Base-by-base conservation (phyloP, 257 asterid genomes). In the Nicotiana undulata region DNA sequence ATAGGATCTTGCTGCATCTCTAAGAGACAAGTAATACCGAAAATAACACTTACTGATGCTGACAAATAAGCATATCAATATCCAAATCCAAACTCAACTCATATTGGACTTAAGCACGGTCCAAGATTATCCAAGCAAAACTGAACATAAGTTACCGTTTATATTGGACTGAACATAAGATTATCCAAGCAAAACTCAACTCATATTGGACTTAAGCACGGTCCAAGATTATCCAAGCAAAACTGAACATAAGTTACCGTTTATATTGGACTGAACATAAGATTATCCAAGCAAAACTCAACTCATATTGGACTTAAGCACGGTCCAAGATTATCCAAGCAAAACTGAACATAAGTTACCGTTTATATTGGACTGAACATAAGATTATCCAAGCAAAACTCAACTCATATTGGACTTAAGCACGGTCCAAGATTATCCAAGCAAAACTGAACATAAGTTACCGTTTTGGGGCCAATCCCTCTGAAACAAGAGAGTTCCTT, bases 381-480 rank as follows among this genome's bases (percentile, higher is more conserved):
- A n/a, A n/a, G n/a, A n/a, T n/a, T n/a, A n/a, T n/a, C n/a, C n/a
- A n/a, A n/a, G n/a, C n/a, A n/a, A n/a, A n/a, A n/a, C n/a, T n/a
- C n/a, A n/a, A n/a, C n/a, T n/a, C n/a, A 20, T 40, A 40, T n/a
- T 1, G 12, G n/a, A 37, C 31, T 20, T 68, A 20, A 68, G 5
- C 32, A 68, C 0, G 20, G 9, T 12, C 58, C 32, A n/a, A 11
- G 6, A n/a, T 40, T 40, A 12, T 49, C 32, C n/a, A 20, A 58
- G 70, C 31, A 64, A 9, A 81, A 37, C 74, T 81, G 64, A 40
- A 22, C 51, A 26, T 17, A 74, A 49, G 51, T 79, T 90, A 94
- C 97, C 85, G 97, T 94, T 82, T 94, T 94, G 63, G 98, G 98
- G 20, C 97, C 97, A 49, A 94, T 91, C 82, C 98, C 98, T 88